Base-by-base conservation (phyloP, 2,329 filamentous ascomycete species). In the Pseudogymnoascus sp. region DNA sequence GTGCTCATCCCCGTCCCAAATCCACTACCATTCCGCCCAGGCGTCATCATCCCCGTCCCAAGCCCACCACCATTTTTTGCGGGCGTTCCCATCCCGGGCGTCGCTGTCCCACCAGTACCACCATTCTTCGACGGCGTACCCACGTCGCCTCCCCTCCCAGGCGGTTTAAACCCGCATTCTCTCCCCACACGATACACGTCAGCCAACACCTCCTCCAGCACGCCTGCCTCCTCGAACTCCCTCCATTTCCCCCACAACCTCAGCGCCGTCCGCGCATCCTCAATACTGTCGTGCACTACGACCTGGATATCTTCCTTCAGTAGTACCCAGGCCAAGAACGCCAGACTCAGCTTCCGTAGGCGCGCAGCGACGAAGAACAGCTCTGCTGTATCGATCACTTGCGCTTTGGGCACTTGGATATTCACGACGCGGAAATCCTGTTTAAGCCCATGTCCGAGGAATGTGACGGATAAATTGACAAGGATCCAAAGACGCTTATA, bases 401-500 rank as follows among this genome's bases (percentile, higher is more conserved):
- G 94, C 3, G 82, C 74, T 70, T 87, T 89, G 1, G 95, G 94
- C 0, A 99, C 88, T 71, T 96, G 90, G 60, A 99, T 96, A 72
- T 99, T 99, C 74, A 96, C 95, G 60, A 95, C 95, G 59, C 94
- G 90, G 75, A 99, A 97, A 73, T 99, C 94, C 67, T 94, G 92
- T 65, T 90, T 90, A 39, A 99, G 79, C 3, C 92, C 92, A 69
- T 99, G 94, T 2, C 94, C 94, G 4, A 99, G 82, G 71, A 99
- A 99, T 63, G 89, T 84, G 74, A 91, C 96, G 55, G 94, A 94
- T 0, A 97, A 80, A 70, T 99, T 99, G 30, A 99, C 82, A 15
- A 99, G 80, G 13, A 97, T 83, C 95, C 95, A 99, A 28, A 99
- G 84, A 72, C 96, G 96, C 75, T 99, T 99, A 79, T 97, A 99